Evolutionary conservation across 164 flowering plant genomes (phyloP).

Genomic region (Macadamia tetraphylla): DNA sequence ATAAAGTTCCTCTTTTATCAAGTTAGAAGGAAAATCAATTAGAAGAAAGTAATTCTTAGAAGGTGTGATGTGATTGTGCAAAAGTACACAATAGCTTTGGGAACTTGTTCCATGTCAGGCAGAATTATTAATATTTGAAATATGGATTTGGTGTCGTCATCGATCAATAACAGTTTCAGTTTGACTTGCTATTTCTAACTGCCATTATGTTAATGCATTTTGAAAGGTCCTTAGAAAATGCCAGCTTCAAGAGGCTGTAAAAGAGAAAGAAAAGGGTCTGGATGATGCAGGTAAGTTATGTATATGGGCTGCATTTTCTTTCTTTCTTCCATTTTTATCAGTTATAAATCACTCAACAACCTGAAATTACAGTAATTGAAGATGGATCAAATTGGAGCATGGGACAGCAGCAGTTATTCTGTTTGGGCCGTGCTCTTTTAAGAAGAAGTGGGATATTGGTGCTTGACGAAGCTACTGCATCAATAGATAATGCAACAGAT

Average conservation of each 20-base stretch:
- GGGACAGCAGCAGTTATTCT: slow-evolving; percentile 70
- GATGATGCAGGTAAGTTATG: slow-evolving; percentile 37
- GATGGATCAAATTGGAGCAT: slow-evolving; percentile 81
- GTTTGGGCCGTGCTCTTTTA: slow-evolving; percentile 61
- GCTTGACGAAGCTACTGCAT: slow-evolving; percentile 85
- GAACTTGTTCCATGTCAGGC: too few species aligned
- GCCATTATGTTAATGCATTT: not conserved
- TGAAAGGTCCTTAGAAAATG: slow-evolving; percentile 64
- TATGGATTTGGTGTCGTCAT: too few species aligned
- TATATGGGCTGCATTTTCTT: not conserved
- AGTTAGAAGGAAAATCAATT: too few species aligned
- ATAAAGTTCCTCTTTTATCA: too few species aligned
- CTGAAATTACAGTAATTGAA: slow-evolving; percentile 37
- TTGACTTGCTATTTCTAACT: not conserved
- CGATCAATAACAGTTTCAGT: too few species aligned
- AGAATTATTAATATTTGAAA: too few species aligned
- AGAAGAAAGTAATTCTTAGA: too few species aligned
- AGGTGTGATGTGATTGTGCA: too few species aligned
- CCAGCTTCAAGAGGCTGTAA: slow-evolving; percentile 52
- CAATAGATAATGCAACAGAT: slow-evolving; percentile 67
- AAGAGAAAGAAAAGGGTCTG: slow-evolving; percentile 50
- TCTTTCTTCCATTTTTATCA: not conserved
- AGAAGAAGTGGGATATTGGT: slow-evolving; percentile 55
- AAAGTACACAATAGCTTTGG: too few species aligned
- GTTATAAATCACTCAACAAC: not conserved